Evolutionary conservation across 768 basidiomycete species (phyloP).

Genomic region (Phaeotremella fagi): DNA sequence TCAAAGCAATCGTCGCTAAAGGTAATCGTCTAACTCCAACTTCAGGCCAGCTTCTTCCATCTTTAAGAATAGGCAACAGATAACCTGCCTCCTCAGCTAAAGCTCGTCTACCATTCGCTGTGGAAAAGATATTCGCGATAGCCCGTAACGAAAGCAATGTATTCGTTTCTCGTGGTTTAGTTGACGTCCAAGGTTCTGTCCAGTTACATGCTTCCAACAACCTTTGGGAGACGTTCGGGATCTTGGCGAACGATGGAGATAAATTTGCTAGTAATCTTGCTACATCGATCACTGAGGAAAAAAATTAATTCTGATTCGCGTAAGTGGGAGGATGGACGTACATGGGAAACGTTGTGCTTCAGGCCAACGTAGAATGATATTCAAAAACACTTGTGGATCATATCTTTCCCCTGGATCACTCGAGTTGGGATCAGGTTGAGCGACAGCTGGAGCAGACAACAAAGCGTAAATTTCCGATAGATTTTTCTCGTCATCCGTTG

Average conservation of each 20-base stretch:
- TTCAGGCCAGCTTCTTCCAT: conserved; percentile 56
- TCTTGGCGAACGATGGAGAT: conserved; percentile 54
- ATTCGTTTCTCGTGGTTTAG: conserved; percentile 78
- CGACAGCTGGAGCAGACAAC: conserved; percentile 17
- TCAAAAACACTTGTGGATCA: conserved; percentile 19
- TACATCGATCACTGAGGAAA: conserved; percentile 70
- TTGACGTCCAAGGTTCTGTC: conserved; percentile 55
- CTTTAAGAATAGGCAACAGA: conserved; percentile 52
- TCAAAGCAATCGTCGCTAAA: conserved; percentile 75
- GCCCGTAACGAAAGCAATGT: conserved; percentile 71
- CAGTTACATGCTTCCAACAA: conserved; percentile 69
- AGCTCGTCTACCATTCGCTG: conserved; percentile 30
- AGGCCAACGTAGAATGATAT: conserved; percentile 30
- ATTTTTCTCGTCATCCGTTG: conserved; percentile 27
- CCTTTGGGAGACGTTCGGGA: conserved; percentile 57
- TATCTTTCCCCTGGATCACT: conserved; percentile 25
- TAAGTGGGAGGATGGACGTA: conserved; percentile 15
- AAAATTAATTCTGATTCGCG: not conserved
- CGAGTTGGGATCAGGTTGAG: conserved; percentile 19
- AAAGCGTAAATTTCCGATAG: conserved; percentile 29
- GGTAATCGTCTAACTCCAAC: conserved; percentile 71
- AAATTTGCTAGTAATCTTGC: conserved; percentile 67
- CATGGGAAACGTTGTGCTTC: conserved; percentile 45
- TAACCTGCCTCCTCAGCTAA: conserved; percentile 24
- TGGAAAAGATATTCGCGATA: conserved; percentile 70